Evolutionary conservation across 2,329 filamentous ascomycete genomes (phyloP), one percentile per base, ranked within the genome.

Genomic region (Achaetomium macrosporum): DNA sequence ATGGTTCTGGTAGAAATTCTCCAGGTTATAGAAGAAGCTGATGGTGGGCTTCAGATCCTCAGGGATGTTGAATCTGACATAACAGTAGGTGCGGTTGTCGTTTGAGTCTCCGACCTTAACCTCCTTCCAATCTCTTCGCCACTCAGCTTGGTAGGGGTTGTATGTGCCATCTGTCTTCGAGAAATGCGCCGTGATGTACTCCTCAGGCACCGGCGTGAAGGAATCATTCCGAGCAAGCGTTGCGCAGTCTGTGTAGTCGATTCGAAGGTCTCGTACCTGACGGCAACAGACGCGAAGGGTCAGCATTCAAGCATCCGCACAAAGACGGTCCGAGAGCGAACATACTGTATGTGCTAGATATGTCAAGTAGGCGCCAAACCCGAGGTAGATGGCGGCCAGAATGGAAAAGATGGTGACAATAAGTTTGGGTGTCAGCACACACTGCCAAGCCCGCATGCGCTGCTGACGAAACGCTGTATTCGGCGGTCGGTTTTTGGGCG

Each of bases 1-100:
- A 68, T 99, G 93, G 68, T 99, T 99, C 71, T 99, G 93, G 75
- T 97, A 97, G 74, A 99, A 99, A 73, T 97, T 96, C 53, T 90
- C 92, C 58, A 99, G 83, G 61, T 87, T 87, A 71, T 99, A 99
- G 75, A 96, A 99, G 70, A 97, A 83, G 56, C 92, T 81, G 11
- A 99, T 88, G 0, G 92, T 90, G 1, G 90, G 82, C 3, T 79
- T 77, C 70, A 99, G 85, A 54, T 83, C 75, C 63, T 92, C 85
- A 1, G 90, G 89, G 9, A 96, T 83, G 35, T 80, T 75, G 71
- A 97, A 96, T 57, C 82, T 77, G 51, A 99, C 71, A 31, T 79
- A 79, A 77, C 93, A 99, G 71, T 81, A 63, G 55, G 71, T 50
- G 39, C 48, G 61, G 10, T 53, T 47, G 72, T 46, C 73, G 71